phyloP scores from a whole-genome alignment of 495 filamentous ascomycete species.

The Amorphotheca resinae region DNA sequence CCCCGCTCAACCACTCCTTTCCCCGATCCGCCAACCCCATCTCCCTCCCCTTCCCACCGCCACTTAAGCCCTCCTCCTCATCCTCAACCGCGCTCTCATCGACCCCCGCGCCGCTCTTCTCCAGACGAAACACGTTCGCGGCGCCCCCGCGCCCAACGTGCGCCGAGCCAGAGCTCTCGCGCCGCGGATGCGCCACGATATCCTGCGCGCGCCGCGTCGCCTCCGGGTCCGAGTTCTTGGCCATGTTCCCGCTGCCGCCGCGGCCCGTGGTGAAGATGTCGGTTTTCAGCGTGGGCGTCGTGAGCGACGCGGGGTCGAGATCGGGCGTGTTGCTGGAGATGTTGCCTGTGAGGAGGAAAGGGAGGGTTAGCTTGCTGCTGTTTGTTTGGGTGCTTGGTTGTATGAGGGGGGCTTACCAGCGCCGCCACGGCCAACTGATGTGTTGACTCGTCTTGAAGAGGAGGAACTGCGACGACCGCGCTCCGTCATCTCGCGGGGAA shows the following conservation, averaged over 20 bases:
- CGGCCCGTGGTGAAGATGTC: conserved; percentile 71
- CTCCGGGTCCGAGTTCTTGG: conserved; percentile 48
- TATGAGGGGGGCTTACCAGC: conserved; percentile 4
- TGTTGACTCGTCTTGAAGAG: background rate
- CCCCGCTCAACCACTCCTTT: conserved; percentile 30
- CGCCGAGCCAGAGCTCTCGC: conserved; percentile 16
- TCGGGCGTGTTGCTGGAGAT: conserved; percentile 44
- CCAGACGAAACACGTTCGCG: conserved; percentile 38
- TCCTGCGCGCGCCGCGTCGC: conserved; percentile 72
- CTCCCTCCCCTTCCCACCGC: conserved; percentile 1
- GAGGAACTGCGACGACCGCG: conserved; percentile 2
- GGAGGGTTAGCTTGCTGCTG: too few relatives aligned
- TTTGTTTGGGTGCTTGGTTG: background rate
- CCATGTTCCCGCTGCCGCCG: conserved; percentile 59
- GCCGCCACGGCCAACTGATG: conserved; percentile 9
- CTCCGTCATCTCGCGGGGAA: background rate
- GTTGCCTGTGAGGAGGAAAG: conserved; percentile 44
- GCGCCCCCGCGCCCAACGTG: conserved; percentile 44
- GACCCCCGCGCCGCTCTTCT: conserved; percentile 25
- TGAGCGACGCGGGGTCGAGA: conserved; percentile 45
- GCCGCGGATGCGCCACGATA: conserved; percentile 39
- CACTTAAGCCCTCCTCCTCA: conserved; percentile 6
- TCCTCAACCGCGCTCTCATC: conserved; percentile 20
- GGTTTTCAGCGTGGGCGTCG: conserved; percentile 73
- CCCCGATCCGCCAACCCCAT: conserved; percentile 39